A percentile compares a stretch with the other conserved stretches of the same genome.
phyloP scores from a whole-genome alignment of 2,329 filamentous ascomycete species.

The Fusarium poae region DNA sequence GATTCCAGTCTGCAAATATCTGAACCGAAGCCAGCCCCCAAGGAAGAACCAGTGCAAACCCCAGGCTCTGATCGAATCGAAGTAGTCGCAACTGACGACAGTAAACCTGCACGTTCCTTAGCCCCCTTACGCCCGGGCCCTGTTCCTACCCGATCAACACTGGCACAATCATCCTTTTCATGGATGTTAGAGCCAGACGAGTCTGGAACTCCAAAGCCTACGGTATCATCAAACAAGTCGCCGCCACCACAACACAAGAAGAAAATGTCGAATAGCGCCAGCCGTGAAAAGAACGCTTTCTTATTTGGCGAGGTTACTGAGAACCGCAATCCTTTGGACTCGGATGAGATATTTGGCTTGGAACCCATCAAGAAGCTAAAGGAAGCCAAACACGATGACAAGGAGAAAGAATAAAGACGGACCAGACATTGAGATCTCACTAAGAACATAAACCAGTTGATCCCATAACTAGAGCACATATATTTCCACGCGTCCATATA shows the following conservation, averaged over 20 bases:
- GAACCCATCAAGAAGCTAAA: slow-evolving; percentile 60
- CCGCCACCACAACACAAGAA: slow-evolving; percentile 56
- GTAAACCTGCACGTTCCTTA: slow-evolving; percentile 11
- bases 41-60: slow-evolving; percentile 13
- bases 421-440: background rate
- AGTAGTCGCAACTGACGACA: slow-evolving; percentile 37
- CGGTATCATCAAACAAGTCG: slow-evolving; percentile 48
- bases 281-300: slow-evolving; percentile 69
- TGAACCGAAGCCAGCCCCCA: slow-evolving; percentile 12
- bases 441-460: background rate
- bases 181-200: slow-evolving; percentile 79
- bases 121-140: slow-evolving; percentile 45
- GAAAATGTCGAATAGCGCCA: slow-evolving; percentile 59
- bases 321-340: slow-evolving; percentile 54
- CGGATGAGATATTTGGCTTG: slow-evolving; percentile 68
- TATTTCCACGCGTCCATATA: background rate
- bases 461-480: slow-evolving; percentile 8
- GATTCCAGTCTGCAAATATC: slow-evolving; percentile 42
- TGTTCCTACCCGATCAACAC: slow-evolving; percentile 72
- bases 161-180: slow-evolving; percentile 81
- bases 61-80: slow-evolving; percentile 39
- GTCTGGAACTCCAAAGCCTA: slow-evolving; percentile 46
- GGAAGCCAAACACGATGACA: slow-evolving; percentile 21
- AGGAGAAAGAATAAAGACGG: background rate
- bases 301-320: slow-evolving; percentile 67